These are phyloP conservation scores for Eutrema yunnanense DNA, from an alignment of 345 rosid species.

Conservation along the genomic window DNA sequence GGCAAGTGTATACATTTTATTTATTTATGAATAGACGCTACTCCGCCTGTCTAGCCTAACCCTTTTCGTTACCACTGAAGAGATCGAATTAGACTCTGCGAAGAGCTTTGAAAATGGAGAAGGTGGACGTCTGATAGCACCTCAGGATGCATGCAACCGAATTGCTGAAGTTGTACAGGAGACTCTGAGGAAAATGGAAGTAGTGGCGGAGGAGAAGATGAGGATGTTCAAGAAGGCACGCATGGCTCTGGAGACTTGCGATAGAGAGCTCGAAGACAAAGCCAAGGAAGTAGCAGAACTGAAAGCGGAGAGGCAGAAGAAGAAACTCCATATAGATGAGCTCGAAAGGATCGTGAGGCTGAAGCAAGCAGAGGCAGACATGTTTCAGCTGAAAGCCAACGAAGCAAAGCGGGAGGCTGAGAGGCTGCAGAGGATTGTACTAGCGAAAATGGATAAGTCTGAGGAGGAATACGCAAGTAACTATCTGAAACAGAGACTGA, in stretches of 20 bases:
- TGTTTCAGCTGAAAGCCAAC: conserved; percentile 93
- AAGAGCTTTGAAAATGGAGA: conserved; percentile 76
- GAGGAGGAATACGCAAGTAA: conserved; percentile 92
- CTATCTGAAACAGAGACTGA: conserved; percentile 76
- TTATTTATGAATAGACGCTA: no score
- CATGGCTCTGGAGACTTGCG: conserved; percentile 66
- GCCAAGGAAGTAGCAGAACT: conserved; percentile 76
- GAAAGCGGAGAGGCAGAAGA: conserved; percentile 63
- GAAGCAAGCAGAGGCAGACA: conserved; percentile 92
- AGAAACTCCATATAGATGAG: conserved; percentile 81
- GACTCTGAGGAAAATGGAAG: conserved; percentile 86
- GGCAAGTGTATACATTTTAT: background rate
- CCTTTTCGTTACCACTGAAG: conserved; percentile 28
- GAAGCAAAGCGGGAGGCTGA: conserved; percentile 92
- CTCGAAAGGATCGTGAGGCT: conserved; percentile 88
- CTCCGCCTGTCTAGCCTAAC: background rate
- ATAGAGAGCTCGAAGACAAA: conserved; percentile 85
- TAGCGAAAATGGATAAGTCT: conserved; percentile 79
- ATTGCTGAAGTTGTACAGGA: conserved; percentile 92
- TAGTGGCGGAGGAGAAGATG: conserved; percentile 95
- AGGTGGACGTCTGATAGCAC: conserved; percentile 67
- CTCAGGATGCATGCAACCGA: conserved; percentile 88
- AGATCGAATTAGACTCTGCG: conserved; percentile 69
- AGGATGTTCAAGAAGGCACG: conserved; percentile 87
- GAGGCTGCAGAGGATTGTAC: conserved; percentile 73